phyloP scores from a whole-genome alignment of 768 basidiomycete species.

The Lyophyllum semitale region DNA sequence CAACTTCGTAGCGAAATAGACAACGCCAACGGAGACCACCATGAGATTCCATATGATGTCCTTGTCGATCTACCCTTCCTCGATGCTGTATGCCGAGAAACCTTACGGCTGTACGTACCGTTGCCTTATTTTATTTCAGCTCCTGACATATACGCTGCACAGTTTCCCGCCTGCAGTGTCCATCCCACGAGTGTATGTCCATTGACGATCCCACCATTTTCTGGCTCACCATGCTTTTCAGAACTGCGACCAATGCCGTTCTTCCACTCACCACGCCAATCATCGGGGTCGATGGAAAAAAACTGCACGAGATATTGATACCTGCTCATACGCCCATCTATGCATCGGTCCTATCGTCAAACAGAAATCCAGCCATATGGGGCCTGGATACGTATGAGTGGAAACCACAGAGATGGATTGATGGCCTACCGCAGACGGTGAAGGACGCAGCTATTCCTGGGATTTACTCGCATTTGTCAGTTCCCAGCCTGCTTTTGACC shows the following conservation, averaged over 20 bases:
- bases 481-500: constrained; percentile 11
- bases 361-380: constrained; percentile 33
- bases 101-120: constrained; percentile 21
- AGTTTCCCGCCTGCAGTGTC: constrained; percentile 20
- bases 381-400: constrained; percentile 28
- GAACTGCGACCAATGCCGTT: constrained; percentile 20
- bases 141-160: neutral
- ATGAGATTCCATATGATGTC: constrained; percentile 20
- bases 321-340: constrained; percentile 27
- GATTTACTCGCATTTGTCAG: constrained; percentile 31
- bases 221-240: neutral
- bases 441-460: constrained; percentile 30
- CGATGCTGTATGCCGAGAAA: constrained; percentile 23
- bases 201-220: neutral
- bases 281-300: constrained; percentile 27
- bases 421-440: constrained; percentile 34
- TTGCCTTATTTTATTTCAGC: constrained; percentile 5
- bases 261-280: constrained; percentile 33
- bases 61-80: constrained; percentile 22
- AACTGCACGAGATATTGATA: constrained; percentile 23
- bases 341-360: constrained; percentile 27
- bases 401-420: constrained; percentile 31
- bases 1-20: constrained; percentile 42
- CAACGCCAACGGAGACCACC: constrained; percentile 15
- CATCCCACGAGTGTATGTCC: constrained; percentile 18